Evolutionary conservation across 306 rosid species (phyloP).

Genomic region (Dalbergia oliveri): DNA sequence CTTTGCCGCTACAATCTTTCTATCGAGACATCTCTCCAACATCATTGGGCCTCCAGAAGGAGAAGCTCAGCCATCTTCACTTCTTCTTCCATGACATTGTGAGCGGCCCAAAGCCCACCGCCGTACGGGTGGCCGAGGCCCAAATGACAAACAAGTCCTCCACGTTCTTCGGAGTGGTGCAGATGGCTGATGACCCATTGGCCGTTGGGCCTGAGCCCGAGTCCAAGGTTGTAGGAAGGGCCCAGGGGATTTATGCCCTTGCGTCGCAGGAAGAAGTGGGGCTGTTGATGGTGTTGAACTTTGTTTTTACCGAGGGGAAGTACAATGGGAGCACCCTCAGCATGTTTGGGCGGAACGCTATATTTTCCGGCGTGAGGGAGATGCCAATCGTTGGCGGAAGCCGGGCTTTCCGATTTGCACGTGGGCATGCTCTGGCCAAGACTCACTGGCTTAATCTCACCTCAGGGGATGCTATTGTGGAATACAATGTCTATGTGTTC

Average conservation of each 20-base stretch:
- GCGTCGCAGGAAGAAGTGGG: constrained; percentile 49
- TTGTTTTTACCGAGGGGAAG: constrained; percentile 32
- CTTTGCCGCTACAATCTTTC: constrained; percentile 5
- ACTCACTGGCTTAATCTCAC: constrained; percentile 38
- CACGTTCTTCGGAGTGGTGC: constrained; percentile 50
- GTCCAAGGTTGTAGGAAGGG: constrained; percentile 59
- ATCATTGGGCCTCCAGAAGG: constrained; percentile 45
- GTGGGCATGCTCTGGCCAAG: constrained; percentile 75
- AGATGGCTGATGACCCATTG: constrained; percentile 51
- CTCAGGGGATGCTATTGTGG: constrained; percentile 64
- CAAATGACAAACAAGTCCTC: constrained; percentile 42
- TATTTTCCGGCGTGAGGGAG: constrained; percentile 45
- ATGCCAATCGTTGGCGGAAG: constrained; percentile 68
- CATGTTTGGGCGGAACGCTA: constrained; percentile 36
- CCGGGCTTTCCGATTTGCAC: constrained; percentile 72
- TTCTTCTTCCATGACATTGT: constrained; percentile 68
- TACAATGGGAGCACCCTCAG: constrained; percentile 45
- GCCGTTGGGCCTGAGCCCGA: constrained; percentile 39
- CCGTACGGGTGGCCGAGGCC: constrained; percentile 52
- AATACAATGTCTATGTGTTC: constrained; percentile 65
- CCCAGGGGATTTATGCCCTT: constrained; percentile 59
- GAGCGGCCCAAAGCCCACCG: constrained; percentile 55
- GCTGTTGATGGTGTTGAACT: constrained; percentile 28
- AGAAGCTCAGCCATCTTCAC: constrained; percentile 66
- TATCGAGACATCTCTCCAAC: constrained; percentile 17